Conservation (phyloP, 225 moss, liverwort and hornwort species). For the Thuidium tamariscinum region DNA sequence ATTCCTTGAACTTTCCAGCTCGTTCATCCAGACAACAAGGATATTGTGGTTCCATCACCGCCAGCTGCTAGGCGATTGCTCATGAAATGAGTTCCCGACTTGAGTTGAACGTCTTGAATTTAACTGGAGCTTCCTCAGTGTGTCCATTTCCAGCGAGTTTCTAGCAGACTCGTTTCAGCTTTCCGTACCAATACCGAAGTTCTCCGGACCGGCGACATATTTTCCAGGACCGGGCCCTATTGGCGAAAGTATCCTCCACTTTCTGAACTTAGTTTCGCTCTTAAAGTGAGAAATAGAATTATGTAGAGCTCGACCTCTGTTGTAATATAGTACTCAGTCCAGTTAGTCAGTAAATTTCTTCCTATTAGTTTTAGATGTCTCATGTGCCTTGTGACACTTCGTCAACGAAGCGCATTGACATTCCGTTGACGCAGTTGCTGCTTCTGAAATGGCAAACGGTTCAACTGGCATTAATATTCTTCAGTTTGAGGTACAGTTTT, state of each 20-base stretch:
- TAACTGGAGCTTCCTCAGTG: slow-evolving; percentile 1
- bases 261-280: neutral
- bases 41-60: slow-evolving; percentile 49
- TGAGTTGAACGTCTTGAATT: neutral
- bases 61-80: slow-evolving; percentile 41
- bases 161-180: neutral
- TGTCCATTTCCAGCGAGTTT: neutral
- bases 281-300: neutral
- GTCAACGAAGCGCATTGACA: neutral
- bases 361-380: neutral
- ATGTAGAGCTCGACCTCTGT: neutral
- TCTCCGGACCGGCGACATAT: neutral
- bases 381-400: slow-evolving; percentile 2
- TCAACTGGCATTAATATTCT: neutral
- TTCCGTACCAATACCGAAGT: neutral
- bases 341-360: neutral
- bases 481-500: neutral
- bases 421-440: neutral
- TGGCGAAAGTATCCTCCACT: neutral
- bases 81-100: slow-evolving; percentile 4
- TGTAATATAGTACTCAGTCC: slow-evolving; percentile 2
- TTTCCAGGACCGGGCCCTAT: neutral
- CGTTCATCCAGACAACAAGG: slow-evolving; percentile 68
- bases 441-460: neutral
- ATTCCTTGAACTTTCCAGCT: slow-evolving; percentile 39